phyloP scores from a whole-genome alignment of 768 basidiomycete species.

The Pulveroboletus sp. region DNA sequence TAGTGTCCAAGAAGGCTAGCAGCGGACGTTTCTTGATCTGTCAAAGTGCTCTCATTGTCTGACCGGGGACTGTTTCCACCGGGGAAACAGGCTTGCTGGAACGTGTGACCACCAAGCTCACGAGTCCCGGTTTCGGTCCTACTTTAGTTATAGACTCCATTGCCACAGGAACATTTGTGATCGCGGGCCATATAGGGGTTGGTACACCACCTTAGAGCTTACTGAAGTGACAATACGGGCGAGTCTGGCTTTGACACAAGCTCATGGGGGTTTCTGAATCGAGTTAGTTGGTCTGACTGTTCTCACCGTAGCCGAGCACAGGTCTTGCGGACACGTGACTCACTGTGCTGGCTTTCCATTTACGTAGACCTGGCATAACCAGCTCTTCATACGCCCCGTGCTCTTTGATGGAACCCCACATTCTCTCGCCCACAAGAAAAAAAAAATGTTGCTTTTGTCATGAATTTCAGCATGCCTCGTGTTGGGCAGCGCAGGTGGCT shows the following conservation, averaged over 20 bases:
- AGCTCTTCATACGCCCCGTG: neutral
- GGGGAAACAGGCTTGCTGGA: neutral
- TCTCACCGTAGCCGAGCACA: neutral
- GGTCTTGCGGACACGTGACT: neutral
- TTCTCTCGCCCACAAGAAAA: neutral
- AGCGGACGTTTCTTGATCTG: constrained; percentile 7
- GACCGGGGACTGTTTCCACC: neutral
- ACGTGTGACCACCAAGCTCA: neutral
- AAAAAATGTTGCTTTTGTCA: too few species aligned
- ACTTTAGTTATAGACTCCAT: too few species aligned
- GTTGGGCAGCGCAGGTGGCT: too few species aligned
- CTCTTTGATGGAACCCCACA: neutral
- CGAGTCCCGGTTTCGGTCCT: too few species aligned
- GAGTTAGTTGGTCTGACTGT: too few species aligned
- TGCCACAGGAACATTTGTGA: neutral
- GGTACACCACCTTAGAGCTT: neutral
- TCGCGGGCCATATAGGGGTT: neutral
- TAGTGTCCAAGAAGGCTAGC: neutral
- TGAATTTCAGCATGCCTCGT: too few species aligned
- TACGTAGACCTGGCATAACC: neutral
- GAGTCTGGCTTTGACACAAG: neutral
- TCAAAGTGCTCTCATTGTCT: neutral
- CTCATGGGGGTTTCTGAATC: too few species aligned
- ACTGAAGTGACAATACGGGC: neutral
- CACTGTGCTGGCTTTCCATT: neutral